Evolutionary conservation across 2,329 filamentous ascomycete genomes (phyloP), one percentile per base, ranked within the genome.

Genomic region (Penicillium sp.): DNA sequence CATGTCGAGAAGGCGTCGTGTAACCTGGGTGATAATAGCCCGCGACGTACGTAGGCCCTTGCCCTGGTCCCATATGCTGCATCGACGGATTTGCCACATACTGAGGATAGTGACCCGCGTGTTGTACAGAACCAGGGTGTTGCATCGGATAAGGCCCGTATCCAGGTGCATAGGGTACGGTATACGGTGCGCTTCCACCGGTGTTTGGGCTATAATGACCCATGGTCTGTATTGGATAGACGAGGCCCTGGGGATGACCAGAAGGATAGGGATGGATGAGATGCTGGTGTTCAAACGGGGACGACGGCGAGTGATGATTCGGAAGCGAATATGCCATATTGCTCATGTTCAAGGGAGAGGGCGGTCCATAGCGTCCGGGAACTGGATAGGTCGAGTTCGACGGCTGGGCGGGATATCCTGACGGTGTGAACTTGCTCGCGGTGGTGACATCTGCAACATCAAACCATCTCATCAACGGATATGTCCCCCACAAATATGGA

Each of bases 271-370:
- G 69, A 41, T 71, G 71, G 14, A 69, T 63, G 41, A 70, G 64
- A 39, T 64, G 59, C 52, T 66, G 64, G 35, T 72, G 70, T 35
- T 69, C 69, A 41, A 66, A 73, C 15, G 63, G 57, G 11, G 67
- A 63, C 20, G 67, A 55, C n/a, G 67, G 67, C 15, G 65, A 59
- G 31, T 64, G 70, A 41, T 68, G 70, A 28, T 51, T 54, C 11
- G 73, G 73, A 7, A 75, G 58, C 22, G 68, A 55, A 47, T 73
- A 71, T 38, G 57, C 58, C 68, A 75, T 72, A 49, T 69, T 67
- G 28, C 60, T 60, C 73, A 75, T 75, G 38, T 66, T 69, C 45
- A 73, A 58, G 15, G 64, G 43, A 28, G 71, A 65, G 17, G 62
- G 56, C 15, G 58, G 43, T 55, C 66, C 69, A 62, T 71, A 71